A percentile compares a stretch with the other conserved stretches of the same genome.
phyloP scores from a whole-genome alignment of 441 rosid genomes.

The Pelargonium fulgidum region DNA sequence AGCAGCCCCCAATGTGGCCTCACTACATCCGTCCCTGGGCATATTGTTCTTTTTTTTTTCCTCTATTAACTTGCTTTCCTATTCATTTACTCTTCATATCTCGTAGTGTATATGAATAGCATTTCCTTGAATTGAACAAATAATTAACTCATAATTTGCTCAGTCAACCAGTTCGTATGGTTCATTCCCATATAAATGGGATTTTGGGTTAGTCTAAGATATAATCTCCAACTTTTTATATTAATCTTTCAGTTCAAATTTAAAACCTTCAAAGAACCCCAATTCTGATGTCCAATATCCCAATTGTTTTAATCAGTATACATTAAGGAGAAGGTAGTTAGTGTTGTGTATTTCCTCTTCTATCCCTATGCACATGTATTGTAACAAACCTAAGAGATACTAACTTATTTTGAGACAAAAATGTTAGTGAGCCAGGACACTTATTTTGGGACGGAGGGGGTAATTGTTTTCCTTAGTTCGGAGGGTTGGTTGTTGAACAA shows the following conservation, averaged over 20 bases:
- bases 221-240: not conserved
- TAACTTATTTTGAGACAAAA: too few relatives aligned
- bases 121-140: not conserved
- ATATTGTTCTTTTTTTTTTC: too few relatives aligned
- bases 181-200: not conserved
- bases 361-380: too few relatives aligned
- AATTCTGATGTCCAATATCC: not conserved
- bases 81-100: not conserved
- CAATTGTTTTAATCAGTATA: not conserved
- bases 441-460: too few relatives aligned
- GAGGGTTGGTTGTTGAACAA: too few relatives aligned
- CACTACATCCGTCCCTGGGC: too few relatives aligned
- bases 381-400: too few relatives aligned
- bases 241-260: not conserved
- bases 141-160: not conserved
- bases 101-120: constrained; percentile 3
- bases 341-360: too few relatives aligned
- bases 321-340: too few relatives aligned
- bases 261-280: not conserved
- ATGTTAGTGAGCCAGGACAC: too few relatives aligned
- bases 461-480: too few relatives aligned
- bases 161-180: constrained; percentile 1
- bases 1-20: too few relatives aligned
- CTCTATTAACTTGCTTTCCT: constrained; percentile 5
- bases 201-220: not conserved